phyloP scores from a whole-genome alignment of 2,329 filamentous ascomycete species.

The Aspergillus quadricinctus region DNA sequence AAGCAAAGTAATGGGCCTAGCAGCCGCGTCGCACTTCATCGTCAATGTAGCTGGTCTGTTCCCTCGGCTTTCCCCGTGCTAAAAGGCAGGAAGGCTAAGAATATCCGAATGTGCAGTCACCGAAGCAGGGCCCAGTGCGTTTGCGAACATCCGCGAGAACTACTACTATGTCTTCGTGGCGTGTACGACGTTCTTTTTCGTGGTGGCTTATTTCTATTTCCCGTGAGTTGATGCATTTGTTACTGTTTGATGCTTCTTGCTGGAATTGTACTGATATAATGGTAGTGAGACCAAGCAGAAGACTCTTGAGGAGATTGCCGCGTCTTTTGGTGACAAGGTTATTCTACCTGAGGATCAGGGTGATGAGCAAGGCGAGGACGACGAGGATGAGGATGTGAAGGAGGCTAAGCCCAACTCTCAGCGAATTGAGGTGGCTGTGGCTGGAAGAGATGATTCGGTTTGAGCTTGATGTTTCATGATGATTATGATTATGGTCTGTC shows the following conservation, averaged over 20 bases:
- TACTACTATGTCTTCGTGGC: slow-evolving; percentile 59
- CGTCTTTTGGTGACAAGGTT: slow-evolving; percentile 46
- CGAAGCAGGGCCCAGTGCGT: slow-evolving; percentile 53
- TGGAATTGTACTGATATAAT: slow-evolving; percentile 1
- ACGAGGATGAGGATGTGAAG: slow-evolving; percentile 19
- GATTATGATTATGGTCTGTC: neutral
- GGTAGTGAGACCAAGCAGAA: slow-evolving; percentile 46
- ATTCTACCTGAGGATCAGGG: slow-evolving; percentile 27
- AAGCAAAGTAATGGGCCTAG: slow-evolving; percentile 54
- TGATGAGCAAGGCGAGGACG: slow-evolving; percentile 7
- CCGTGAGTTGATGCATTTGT: slow-evolving; percentile 34
- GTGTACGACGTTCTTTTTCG: slow-evolving; percentile 50
- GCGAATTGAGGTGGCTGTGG: slow-evolving; percentile 10
- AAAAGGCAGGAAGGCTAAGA: neutral
- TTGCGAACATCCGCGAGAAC: slow-evolving; percentile 55
- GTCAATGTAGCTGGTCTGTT: slow-evolving; percentile 49
- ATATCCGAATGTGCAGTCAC: slow-evolving; percentile 33
- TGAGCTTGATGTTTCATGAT: neutral
- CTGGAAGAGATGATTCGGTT: neutral
- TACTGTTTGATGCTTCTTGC: neutral
- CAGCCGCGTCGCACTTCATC: slow-evolving; percentile 51
- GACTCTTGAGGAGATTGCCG: slow-evolving; percentile 48
- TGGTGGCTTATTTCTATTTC: slow-evolving; percentile 53
- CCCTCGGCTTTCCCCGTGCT: neutral
- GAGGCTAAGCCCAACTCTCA: slow-evolving; percentile 14